These are phyloP conservation scores for Phytomonas sp. DNA, from an alignment of 208 protist species.

Conservation along the genomic window DNA sequence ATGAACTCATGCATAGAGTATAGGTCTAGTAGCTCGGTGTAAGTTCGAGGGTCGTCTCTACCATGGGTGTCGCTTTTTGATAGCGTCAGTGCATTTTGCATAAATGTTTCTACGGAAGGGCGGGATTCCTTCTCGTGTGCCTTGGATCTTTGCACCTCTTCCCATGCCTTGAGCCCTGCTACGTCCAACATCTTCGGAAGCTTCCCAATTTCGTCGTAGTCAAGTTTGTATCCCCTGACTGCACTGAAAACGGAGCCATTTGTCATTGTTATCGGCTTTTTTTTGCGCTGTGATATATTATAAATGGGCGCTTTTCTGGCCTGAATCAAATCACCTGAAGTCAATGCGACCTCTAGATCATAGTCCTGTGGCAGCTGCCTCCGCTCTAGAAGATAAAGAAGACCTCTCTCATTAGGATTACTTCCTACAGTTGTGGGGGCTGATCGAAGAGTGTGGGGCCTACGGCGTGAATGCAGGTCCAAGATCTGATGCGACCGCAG, in stretches of 20 bases:
- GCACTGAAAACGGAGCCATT: conserved; percentile 1
- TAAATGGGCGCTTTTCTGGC: conserved; percentile 32
- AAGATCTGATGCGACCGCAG: not conserved
- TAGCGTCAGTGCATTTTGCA: not conserved
- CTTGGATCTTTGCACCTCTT: conserved; percentile 31
- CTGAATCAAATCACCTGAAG: conserved; percentile 44
- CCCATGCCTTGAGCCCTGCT: conserved; percentile 65
- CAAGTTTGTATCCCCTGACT: conserved; percentile 44
- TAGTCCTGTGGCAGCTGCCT: conserved; percentile 28
- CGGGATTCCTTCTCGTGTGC: not conserved
- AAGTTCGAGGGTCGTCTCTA: conserved; percentile 75
- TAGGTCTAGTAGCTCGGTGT: conserved; percentile 87
- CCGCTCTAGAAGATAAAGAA: conserved; percentile 38
- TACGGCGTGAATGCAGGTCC: not conserved
- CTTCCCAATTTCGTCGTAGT: conserved; percentile 60
- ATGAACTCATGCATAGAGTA: conserved; percentile 95
- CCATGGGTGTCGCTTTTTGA: not conserved
- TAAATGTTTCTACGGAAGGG: not conserved
- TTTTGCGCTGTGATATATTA: not conserved
- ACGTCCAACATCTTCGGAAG: conserved; percentile 70
- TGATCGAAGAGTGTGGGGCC: not conserved
- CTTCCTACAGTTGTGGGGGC: not conserved
- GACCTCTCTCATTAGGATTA: not conserved
- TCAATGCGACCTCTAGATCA: conserved; percentile 61
- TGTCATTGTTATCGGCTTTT: not conserved